Evolutionary conservation across 2,329 filamentous ascomycete genomes (phyloP), one percentile per base, ranked within the genome.

Genomic region (Colletotrichum tofieldiae): DNA sequence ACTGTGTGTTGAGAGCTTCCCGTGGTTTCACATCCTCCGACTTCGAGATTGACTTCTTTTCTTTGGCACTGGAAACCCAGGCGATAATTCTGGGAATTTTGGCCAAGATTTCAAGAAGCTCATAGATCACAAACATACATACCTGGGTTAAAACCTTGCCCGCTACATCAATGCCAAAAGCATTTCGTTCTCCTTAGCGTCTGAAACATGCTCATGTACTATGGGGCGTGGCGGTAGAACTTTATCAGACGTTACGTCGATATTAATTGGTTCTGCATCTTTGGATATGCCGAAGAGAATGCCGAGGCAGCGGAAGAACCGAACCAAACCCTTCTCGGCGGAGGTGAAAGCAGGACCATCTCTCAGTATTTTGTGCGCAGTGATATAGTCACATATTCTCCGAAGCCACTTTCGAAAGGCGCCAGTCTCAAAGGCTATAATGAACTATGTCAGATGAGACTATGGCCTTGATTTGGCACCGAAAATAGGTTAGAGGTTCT

Each of bases 101-200:
- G 11, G 12, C 23, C 12, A 26, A 23, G 11, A 5, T 11, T 29
- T 4, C 0, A 2, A 35, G 2, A 20, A 5, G 7, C 41, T 8
- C 8, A 37, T 37, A 8, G 35, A 37, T 37, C 8, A 11, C 29
- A 32, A 32, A 32, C 29, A 2, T 32, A 37, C 35, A 5, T 37
- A 70, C 67, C 61, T 59, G 26, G 43, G 37, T 52, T 59, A 61
- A 11, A 70, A 16, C 20, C 35, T 45, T 12, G 67, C 67, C 67
- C 67, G 65, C 6, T 70, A 52, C 26, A 54, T 58, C 37, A 65
- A 23, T 5, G 61, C 26, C 2, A 45, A 70, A 0, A 70, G 52
- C 67, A 70, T 65, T 5, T 26, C 67, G 6, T 70, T 51, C 2
- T 54, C 29, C 23, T 52, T 60, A 6, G 12, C 26, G 2, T 70